Evolutionary conservation across 2,329 filamentous ascomycete genomes (phyloP), one percentile per base, ranked within the genome.

Genomic region (Nannizzia gypsea): DNA sequence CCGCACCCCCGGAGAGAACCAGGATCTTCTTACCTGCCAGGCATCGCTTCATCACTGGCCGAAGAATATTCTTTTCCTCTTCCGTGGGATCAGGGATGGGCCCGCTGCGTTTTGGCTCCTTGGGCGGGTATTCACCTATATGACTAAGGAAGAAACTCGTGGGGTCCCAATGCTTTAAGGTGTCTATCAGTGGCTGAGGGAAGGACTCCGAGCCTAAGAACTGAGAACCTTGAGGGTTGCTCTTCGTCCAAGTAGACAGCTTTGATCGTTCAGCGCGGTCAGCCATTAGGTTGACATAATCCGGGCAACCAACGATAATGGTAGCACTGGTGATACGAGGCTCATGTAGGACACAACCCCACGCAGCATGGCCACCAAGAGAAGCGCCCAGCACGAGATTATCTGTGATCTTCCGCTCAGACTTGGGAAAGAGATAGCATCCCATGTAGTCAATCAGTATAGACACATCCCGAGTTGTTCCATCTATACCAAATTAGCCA

Each of bases 291-390:
- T 88, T 79, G 64, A 85, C 83, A 67, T 89, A 96, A 73, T 99
- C 92, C 0, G 91, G 90, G 72, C 90, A 96, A 1, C 92, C 93
- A 58, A 97, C 88, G 24, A 96, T 81, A 2, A 88, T 80, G 6
- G 95, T 84, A 0, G 83, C 90, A 0, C 88, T 85, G n/a, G 80
- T 85, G 59, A 97, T 81, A 64, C 90, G 81, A 17, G 85, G 83
- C 62, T 97, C 91, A 40, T 83, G 81, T 52, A 96, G 81, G 61
- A 96, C 74, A 28, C 84, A 81, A 69, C 95, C 87, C 90, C 92
- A 97, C 1, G 87, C 85, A 11, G 87, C 84, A 71, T 97, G 93
- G 0, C 89, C 93, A 4, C 93, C 93, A 0, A 97, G 76, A 24
- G 88, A 92, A 61, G 95, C 83, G 0, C 93, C 93, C 42, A 95